Evolutionary conservation across 805 yeast species (phyloP), one percentile per base, ranked within the genome.

Genomic region (Metschnikowia henanensis): DNA sequence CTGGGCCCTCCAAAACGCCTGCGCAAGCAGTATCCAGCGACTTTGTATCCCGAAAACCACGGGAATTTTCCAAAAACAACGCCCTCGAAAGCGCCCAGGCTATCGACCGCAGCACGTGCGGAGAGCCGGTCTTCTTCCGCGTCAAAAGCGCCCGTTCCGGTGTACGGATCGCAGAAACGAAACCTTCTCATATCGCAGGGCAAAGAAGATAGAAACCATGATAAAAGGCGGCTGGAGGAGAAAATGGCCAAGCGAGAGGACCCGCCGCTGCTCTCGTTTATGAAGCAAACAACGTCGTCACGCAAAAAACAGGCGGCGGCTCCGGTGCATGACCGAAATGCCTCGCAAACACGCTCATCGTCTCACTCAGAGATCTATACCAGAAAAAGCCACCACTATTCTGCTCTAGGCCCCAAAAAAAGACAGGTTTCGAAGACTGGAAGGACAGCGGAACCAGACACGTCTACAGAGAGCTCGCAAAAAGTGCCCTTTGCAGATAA

Each of bases 251-350:
- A 33, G 21, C 16, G 39, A 45, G 47, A 37, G 10, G 55, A 53
- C n/a, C 5, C 32, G 13, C 51, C 48, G 38, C 59, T 53, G 33
- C 60, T 62, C 37, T 67, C 74, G 6, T 70, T 70, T 46, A 70
- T 70, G 76, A 57, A 59, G 31, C 72, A 65, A 8, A 70, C 75
- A 0, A 51, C 72, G 10, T 65, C 73, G 2, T 69, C 75, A 1
- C 52, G 61, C 16, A 60, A 61, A 44, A 66, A 69, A 43, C 65
- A 61, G 47, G 19, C 48, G 3, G 12, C 37, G 6, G 29, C 23
- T 12, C 38, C 36, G 10, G 19, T 18, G 5, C 26, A 18, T 5
- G 41, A 37, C 26, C 42, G 46, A 3, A 29, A 37, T 4, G 21
- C 19, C 4, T 41, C 41, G 6, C 47, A 33, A 15, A 32, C 43